phyloP scores from a whole-genome alignment of 2,329 filamentous ascomycete genomes.

The Colletotrichum sp. region DNA sequence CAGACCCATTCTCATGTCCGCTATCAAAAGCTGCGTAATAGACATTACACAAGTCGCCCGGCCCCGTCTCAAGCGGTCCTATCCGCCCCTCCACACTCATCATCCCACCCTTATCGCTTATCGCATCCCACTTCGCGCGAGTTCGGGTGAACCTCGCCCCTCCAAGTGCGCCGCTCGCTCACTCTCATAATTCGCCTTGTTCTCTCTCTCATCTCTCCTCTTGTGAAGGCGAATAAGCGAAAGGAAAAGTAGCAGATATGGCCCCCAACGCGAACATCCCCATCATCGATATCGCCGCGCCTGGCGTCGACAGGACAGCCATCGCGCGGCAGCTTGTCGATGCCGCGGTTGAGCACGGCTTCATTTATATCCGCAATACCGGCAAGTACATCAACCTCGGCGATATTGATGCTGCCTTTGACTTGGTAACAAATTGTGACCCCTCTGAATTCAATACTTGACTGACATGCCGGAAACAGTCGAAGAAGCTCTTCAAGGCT shows the following conservation, averaged over 20 bases:
- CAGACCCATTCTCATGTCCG: not conserved
- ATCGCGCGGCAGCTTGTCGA: conserved; percentile 75
- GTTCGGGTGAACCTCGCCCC: not conserved
- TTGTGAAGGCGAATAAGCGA: not conserved
- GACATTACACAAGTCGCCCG: conserved; percentile 7
- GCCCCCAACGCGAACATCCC: conserved; percentile 63
- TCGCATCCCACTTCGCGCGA: conserved; percentile 19
- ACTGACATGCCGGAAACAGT: conserved; percentile 50
- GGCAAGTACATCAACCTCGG: conserved; percentile 70
- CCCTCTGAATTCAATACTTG: not conserved
- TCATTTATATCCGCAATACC: conserved; percentile 85
- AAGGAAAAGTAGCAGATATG: conserved; percentile 24
- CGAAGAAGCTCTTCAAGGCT: conserved; percentile 73
- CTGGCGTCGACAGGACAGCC: conserved; percentile 54
- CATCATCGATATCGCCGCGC: conserved; percentile 78
- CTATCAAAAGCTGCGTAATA: conserved; percentile 9
- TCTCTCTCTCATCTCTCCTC: not conserved
- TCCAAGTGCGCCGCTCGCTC: not conserved
- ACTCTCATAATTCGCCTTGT: not conserved
- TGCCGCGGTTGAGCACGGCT: conserved; percentile 83
- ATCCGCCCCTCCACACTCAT: conserved; percentile 1
- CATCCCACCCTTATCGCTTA: conserved; percentile 21
- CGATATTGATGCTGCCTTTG: conserved; percentile 75
- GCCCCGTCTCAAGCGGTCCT: not conserved
- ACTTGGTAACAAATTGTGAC: conserved; percentile 60